Base-by-base conservation (phyloP, 495 filamentous ascomycete genomes). In the Clavariopsis aquatica region DNA sequence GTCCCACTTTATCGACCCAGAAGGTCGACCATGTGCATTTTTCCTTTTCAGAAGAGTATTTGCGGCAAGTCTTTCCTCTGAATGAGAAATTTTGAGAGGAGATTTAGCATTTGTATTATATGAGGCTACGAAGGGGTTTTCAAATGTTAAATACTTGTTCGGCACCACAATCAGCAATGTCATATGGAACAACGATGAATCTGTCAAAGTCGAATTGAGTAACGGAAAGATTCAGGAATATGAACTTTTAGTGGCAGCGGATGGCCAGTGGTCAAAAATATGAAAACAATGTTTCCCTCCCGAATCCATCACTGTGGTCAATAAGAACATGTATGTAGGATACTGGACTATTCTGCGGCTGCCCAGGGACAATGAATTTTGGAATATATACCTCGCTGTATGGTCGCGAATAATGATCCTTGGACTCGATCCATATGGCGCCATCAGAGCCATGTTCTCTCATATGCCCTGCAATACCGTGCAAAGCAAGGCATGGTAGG, bases 81-180 rank as follows among this genome's bases (percentile, higher is more conserved):
- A 82, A 10, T 78, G 49, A 38, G 80, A 82, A 69, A 79, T 82
- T 55, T 75, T 83, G 72, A 64, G 79, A 17, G 78, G 73, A 20
- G 79, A 81, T 66, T 58, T 83, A 13, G 71, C 63, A 31, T 55
- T 52, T 15, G 12, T 81, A 2, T 47, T 82, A 0, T 67, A 76
- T 52, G 73, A 78, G 41, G 74, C 73, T 10, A 75, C 71, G 26
- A 69, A 72, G 51, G 69, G 65, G 20, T 61, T 73, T 29, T 24
- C 46, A n/a, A 60, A 65, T 52, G 76, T 79, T 7, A 49, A 74
- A 49, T 77, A 78, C 62, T 23, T 64, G 19, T 80, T 79, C 62
- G 78, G 70, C 5, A 66, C 53, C n/a, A 60, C 63, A 1, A 60
- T 71, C 27, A 34, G 68, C 23, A 41, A 59, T 13, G 56, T 68